Evolutionary conservation across 768 basidiomycete species (phyloP).

Genomic region (Podaxis pistillaris): DNA sequence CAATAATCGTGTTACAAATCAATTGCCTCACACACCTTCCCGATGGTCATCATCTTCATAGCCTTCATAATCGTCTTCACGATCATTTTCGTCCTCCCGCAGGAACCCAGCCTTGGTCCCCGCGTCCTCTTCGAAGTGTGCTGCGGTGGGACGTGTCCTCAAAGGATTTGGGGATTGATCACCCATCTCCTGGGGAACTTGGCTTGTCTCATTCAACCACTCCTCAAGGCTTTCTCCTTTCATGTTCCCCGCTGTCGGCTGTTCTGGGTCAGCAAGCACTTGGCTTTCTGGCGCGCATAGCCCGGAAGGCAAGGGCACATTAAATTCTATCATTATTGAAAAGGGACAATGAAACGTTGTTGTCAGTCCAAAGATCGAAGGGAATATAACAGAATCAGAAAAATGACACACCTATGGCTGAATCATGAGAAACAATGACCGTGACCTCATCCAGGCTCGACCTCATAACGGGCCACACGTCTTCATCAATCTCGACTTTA

Average conservation of each 20-base stretch:
- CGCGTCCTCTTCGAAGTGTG: neutral
- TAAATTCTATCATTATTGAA: neutral
- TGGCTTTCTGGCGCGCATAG: neutral
- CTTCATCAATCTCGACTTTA: constrained; percentile 29
- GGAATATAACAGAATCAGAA: neutral
- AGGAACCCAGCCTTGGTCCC: neutral
- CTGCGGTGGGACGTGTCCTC: no score
- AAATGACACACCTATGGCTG: neutral
- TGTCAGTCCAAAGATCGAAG: no score
- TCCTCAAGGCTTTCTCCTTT: neutral
- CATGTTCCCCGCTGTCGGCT: neutral
- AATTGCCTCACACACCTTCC: no score
- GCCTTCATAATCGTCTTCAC: neutral
- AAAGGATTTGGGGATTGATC: neutral
- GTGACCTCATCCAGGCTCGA: constrained; percentile 28
- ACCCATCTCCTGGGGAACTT: neutral
- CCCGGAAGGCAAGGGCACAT: neutral
- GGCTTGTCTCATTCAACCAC: neutral
- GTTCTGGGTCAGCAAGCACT: neutral
- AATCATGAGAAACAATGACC: constrained; percentile 16
- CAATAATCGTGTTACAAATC: no score
- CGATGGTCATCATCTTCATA: no score
- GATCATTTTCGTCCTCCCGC: neutral
- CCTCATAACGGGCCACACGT: constrained; percentile 27
- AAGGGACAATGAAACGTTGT: no score